Percentiles rank a stretch among this genome's conserved stretches.
Evolutionary conservation across 1,284 basidiomycete genomes (phyloP).

Genomic region (Sanghuangporus baumii): DNA sequence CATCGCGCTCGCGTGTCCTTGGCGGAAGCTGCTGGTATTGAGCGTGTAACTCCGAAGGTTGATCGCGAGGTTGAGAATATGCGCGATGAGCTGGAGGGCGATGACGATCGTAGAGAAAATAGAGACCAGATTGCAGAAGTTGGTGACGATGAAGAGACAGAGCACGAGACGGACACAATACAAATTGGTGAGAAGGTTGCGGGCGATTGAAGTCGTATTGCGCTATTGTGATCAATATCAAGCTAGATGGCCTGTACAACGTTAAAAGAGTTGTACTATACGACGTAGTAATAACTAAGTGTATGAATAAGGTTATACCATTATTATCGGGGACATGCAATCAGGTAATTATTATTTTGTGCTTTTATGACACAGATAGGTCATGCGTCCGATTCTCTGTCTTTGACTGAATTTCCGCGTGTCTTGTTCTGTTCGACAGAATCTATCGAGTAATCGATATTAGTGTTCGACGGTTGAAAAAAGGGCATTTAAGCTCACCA

Average conservation of each 20-base stretch:
- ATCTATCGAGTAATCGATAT: not conserved
- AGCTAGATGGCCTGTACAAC: not conserved
- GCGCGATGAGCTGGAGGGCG: conserved; percentile 62
- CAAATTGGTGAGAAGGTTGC: conserved; percentile 17
- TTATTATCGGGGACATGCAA: not conserved
- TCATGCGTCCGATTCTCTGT: too few species aligned
- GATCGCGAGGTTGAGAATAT: conserved; percentile 68
- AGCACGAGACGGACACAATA: conserved; percentile 11
- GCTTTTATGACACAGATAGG: too few species aligned
- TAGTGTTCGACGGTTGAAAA: not conserved
- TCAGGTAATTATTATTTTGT: too few species aligned
- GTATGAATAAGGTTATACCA: not conserved
- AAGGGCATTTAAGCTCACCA: not conserved
- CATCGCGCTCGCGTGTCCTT: conserved; percentile 75
- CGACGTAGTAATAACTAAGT: not conserved
- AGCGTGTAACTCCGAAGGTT: conserved; percentile 69
- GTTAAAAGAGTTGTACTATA: not conserved
- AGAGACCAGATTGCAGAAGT: conserved; percentile 28
- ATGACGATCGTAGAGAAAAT: conserved; percentile 44
- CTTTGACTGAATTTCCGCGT: not conserved
- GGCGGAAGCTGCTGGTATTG: conserved; percentile 75
- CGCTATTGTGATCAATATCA: not conserved
- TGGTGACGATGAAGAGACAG: conserved; percentile 13
- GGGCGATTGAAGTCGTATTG: conserved; percentile 2
- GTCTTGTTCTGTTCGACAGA: not conserved